Base-by-base conservation (phyloP, 2,329 filamentous ascomycete genomes). In the Penicillium palitans region DNA sequence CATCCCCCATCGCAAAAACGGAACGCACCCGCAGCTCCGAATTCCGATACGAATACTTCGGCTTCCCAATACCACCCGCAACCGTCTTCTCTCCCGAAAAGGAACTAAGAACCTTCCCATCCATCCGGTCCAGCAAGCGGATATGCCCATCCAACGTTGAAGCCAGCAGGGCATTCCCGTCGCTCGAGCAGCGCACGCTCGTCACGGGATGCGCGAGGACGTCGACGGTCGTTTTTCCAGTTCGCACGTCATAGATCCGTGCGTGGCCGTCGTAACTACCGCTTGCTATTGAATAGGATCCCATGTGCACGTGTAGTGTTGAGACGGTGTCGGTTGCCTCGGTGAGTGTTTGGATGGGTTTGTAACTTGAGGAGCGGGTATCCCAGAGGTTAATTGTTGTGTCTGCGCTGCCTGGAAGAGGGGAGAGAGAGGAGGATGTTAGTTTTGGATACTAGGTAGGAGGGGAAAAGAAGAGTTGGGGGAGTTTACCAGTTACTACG, bases 221-320 rank as follows among this genome's bases (percentile, higher is more conserved):
- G 76, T 96, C 91, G 1, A 84, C 85, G 5, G 85, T 84, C 49
- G 87, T 81, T 52, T 80, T 81, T 0, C 93, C 93, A 81, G 85
- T 89, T 55, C 91, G 83, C 41, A 96, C 77, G 77, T 98, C 93
- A 76, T 98, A 97, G 59, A 82, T 82, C 54, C 93, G 81, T 1
- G 96, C 85, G 58, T 89, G 81, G 2, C 93, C 93, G 76, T 98
- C 93, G 57, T 96, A 90, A 72, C 90, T 93, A 0, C 89, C 91
- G 1, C 84, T 83, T 2, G 91, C 75, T 50, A 98, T 84, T 74
- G 72, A 76, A 57, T 74, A 75, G 0, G 68, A 73, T 12, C 71
- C 66, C 68, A 70, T 72, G 49, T 78, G 74, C 2, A 74, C 72
- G 57, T 76, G 70, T 5, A 78, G 60, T 8, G 69, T 71, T 7